Conservation (phyloP, 108 stramenopile species). For the Cyclotella kingstonii region DNA sequence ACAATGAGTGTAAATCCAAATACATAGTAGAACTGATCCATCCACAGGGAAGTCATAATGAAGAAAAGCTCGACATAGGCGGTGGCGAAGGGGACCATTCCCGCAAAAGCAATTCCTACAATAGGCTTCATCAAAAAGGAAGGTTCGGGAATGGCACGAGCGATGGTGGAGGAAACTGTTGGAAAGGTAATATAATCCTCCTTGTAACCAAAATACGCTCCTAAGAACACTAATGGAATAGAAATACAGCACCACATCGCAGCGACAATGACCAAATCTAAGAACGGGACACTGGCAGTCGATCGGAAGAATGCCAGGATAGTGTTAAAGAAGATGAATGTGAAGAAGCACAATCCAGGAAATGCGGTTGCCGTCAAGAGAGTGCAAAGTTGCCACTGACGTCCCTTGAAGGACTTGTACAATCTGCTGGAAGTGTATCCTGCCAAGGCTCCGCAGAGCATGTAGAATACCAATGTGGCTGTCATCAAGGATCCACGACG, state of each 20-base stretch:
- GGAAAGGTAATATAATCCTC: slow-evolving; percentile 78
- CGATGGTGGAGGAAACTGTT: slow-evolving; percentile 88
- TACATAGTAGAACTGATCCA: slow-evolving; percentile 99
- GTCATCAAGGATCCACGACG: slow-evolving; percentile 93
- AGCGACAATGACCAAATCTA: slow-evolving; percentile 90
- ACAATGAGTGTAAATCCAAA: slow-evolving; percentile 97
- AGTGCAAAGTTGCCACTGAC: slow-evolving; percentile 94
- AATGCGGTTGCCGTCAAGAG: slow-evolving; percentile 84
- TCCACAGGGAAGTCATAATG: slow-evolving; percentile 98
- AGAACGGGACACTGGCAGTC: slow-evolving; percentile 92
- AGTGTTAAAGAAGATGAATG: slow-evolving; percentile 90
- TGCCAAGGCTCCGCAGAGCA: slow-evolving; percentile 85
- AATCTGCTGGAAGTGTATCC: slow-evolving; percentile 87
- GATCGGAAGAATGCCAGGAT: slow-evolving; percentile 86
- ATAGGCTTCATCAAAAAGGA: slow-evolving; percentile 72
- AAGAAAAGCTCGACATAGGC: slow-evolving; percentile 99
- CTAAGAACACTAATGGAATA: slow-evolving; percentile 96
- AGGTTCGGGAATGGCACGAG: slow-evolving; percentile 90
- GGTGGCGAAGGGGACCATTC: slow-evolving; percentile 95
- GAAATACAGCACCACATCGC: slow-evolving; percentile 98
- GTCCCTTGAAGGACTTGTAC: slow-evolving; percentile 95
- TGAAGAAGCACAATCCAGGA: slow-evolving; percentile 84
- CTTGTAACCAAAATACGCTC: slow-evolving; percentile 99
- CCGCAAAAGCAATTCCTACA: slow-evolving; percentile 81
- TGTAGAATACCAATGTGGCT: slow-evolving; percentile 86